Evolutionary conservation across 2,329 filamentous ascomycete species (phyloP).

Genomic region (Colletotrichum filicis): DNA sequence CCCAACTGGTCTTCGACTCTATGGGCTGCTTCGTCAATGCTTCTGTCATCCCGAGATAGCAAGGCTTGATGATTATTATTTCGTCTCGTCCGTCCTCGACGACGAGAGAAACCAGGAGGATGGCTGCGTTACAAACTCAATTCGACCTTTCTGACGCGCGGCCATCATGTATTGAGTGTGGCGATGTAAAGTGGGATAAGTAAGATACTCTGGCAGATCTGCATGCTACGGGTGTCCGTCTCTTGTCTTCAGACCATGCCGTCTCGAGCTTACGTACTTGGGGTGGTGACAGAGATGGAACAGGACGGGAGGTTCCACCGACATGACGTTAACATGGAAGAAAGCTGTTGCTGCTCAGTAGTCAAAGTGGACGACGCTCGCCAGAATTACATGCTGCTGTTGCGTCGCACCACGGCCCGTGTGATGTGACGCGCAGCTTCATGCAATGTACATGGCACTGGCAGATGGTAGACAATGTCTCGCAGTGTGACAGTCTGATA

Average conservation of each 20-base stretch:
- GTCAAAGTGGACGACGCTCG: not conserved
- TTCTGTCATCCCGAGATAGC: slow-evolving; percentile 26
- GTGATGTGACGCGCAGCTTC: not conserved
- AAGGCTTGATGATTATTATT: not conserved
- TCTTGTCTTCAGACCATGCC: slow-evolving; percentile 10
- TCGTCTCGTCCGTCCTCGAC: not conserved
- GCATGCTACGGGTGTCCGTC: not conserved
- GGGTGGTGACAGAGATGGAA: slow-evolving; percentile 4
- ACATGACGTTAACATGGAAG: not conserved
- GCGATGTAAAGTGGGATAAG: not conserved
- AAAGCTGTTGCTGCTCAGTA: not conserved
- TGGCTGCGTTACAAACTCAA: slow-evolving; percentile 31
- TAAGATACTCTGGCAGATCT: not conserved
- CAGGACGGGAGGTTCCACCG: not conserved
- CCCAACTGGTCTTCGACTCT: slow-evolving; percentile 11
- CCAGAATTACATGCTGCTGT: not conserved
- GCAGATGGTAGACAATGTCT: not conserved
- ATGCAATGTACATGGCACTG: not conserved
- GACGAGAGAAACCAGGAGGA: slow-evolving; percentile 5
- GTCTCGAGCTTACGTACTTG: slow-evolving; percentile 2
- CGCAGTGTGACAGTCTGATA: not conserved
- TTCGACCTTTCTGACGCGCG: slow-evolving; percentile 19
- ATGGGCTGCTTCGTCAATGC: not conserved
- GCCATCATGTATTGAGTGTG: not conserved
- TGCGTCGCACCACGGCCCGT: slow-evolving; percentile 1